Conservation (phyloP, 140 eudicot genomes). For the Bidens hawaiensis region DNA sequence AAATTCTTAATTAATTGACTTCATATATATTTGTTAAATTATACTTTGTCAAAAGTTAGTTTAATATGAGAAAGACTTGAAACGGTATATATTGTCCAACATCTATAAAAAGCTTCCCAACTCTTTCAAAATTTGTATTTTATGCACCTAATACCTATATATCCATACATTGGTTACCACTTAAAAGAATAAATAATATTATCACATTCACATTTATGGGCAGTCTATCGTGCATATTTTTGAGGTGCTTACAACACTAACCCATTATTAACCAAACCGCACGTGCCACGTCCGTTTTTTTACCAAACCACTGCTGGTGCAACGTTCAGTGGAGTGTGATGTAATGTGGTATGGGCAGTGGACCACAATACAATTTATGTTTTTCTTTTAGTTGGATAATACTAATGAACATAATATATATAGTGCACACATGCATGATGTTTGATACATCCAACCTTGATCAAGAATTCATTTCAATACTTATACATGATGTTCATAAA, state of each 20-base stretch:
- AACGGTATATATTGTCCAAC: neutral
- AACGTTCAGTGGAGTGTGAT: neutral
- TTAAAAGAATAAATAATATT: neutral
- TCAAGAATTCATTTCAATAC: neutral
- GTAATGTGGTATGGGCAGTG: neutral
- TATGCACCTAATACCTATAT: neutral
- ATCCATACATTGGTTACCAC: neutral
- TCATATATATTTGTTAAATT: neutral
- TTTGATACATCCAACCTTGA: neutral
- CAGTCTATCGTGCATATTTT: neutral
- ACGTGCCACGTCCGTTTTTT: conserved; percentile 8
- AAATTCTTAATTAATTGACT: neutral
- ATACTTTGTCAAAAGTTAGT: neutral
- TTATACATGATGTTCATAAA: conserved; percentile 2
- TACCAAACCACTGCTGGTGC: conserved; percentile 8
- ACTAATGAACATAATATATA: too few relatives aligned
- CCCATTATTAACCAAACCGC: neutral
- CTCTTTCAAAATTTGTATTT: neutral
- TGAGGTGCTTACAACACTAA: conserved; percentile 10
- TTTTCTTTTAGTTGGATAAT: neutral
- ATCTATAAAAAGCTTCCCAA: neutral
- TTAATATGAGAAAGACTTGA: neutral
- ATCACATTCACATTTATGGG: neutral
- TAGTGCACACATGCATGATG: neutral
- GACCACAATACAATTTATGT: neutral